Percentiles rank a stretch among this genome's conserved stretches.
These are phyloP conservation scores for Trichoderma hamatum DNA, from an alignment of 2,329 filamentous ascomycete genomes.

Conservation along the genomic window DNA sequence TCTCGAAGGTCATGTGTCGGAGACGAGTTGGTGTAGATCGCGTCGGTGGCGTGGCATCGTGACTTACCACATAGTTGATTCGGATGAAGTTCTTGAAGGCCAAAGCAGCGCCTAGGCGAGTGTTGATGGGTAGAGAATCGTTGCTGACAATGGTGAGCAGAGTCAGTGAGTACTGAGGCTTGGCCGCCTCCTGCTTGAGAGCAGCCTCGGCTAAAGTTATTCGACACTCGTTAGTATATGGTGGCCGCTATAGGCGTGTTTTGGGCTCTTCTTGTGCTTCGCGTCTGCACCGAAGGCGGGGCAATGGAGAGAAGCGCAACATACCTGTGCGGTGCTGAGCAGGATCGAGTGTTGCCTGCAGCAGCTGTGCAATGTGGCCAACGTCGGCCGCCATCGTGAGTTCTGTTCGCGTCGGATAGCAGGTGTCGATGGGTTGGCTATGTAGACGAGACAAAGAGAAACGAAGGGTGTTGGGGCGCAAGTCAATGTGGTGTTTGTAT, in stretches of 20 bases:
- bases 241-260: slow-evolving; percentile 29
- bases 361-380: slow-evolving; percentile 72
- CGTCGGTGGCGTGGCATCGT: slow-evolving; percentile 37
- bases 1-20: neutral
- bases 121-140: slow-evolving; percentile 71
- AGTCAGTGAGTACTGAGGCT: slow-evolving; percentile 83
- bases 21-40: neutral
- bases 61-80: slow-evolving; percentile 80
- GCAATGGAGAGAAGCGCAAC: slow-evolving; percentile 36
- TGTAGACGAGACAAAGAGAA: neutral
- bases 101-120: slow-evolving; percentile 82
- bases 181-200: slow-evolving; percentile 76
- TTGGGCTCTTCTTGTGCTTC: neutral
- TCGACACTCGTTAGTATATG: slow-evolving; percentile 43
- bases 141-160: slow-evolving; percentile 90
- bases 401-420: slow-evolving; percentile 21
- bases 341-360: slow-evolving; percentile 89
- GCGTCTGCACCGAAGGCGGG: slow-evolving; percentile 10
- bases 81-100: slow-evolving; percentile 99
- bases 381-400: slow-evolving; percentile 60
- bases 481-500: slow-evolving; percentile 23
- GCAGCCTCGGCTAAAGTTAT: slow-evolving; percentile 71
- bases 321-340: slow-evolving; percentile 87
- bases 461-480: slow-evolving; percentile 14
- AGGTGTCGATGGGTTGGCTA: neutral